A percentile compares a stretch with the other conserved stretches of the same genome.
Evolutionary conservation across 2,329 filamentous ascomycete species (phyloP).

Genomic region (Zymoseptoria brevis): DNA sequence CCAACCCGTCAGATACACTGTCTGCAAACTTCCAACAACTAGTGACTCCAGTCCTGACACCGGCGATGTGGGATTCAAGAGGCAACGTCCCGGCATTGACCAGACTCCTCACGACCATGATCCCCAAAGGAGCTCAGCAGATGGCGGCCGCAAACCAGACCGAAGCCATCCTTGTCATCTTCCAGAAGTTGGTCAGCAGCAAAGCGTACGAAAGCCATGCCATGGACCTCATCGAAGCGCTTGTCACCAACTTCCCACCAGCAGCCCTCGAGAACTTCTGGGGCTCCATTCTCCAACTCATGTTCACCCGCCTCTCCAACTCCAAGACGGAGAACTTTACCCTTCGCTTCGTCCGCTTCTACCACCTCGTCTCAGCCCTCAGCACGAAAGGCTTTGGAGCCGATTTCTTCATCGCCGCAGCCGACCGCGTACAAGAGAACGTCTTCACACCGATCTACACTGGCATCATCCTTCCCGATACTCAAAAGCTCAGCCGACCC

Average conservation of each 20-base stretch:
- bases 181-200: constrained; percentile 75
- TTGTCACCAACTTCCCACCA: constrained; percentile 65
- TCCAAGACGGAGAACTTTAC: constrained; percentile 78
- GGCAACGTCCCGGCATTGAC: constrained; percentile 91
- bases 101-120: constrained; percentile 73
- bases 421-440: constrained; percentile 69
- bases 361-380: constrained; percentile 77
- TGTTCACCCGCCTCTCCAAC: constrained; percentile 65
- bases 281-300: constrained; percentile 66
- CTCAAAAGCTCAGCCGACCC: constrained; percentile 77
- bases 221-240: constrained; percentile 81
- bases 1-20: constrained; percentile 69
- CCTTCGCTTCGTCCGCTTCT: constrained; percentile 84
- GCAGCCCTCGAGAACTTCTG: constrained; percentile 72
- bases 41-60: constrained; percentile 68
- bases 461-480: constrained; percentile 77
- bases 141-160: constrained; percentile 75
- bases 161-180: constrained; percentile 85
- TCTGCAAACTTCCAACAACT: constrained; percentile 74
- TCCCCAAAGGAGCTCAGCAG: constrained; percentile 64
- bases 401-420: constrained; percentile 81
- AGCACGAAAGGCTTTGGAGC: constrained; percentile 77
- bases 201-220: constrained; percentile 80
- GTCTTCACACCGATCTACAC: constrained; percentile 83
- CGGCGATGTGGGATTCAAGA: constrained; percentile 80